Evolutionary conservation across 2,329 filamentous ascomycete species (phyloP).

Genomic region (Venturia effusa): DNA sequence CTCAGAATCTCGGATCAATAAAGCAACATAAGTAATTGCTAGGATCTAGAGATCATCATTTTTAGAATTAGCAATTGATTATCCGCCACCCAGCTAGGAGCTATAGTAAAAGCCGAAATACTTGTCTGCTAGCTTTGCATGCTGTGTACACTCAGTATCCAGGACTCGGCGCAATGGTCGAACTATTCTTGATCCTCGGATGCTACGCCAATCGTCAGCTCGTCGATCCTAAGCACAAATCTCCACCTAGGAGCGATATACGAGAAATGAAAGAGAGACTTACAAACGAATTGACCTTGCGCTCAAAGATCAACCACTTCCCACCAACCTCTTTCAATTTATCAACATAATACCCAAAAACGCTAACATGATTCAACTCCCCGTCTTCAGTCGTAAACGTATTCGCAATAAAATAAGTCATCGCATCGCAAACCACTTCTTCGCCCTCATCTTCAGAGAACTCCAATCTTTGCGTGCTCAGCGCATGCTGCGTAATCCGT

Average conservation of each 20-base stretch:
- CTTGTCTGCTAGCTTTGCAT: no score
- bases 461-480: neutral
- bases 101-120: no score
- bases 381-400: conserved; percentile 5
- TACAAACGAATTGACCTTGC: conserved; percentile 9
- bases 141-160: neutral
- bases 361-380: conserved; percentile 6
- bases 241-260: neutral
- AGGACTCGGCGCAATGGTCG: neutral
- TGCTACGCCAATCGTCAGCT: neutral
- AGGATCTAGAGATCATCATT: no score
- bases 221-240: neutral
- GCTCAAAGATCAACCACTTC: conserved; percentile 8
- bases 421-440: neutral
- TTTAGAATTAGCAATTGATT: no score
- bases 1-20: no score
- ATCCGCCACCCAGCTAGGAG: no score
- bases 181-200: conserved; percentile 3
- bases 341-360: conserved; percentile 11
- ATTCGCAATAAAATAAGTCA: conserved; percentile 11
- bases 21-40: no score
- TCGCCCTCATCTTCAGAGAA: neutral
- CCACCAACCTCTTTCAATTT: conserved; percentile 1
- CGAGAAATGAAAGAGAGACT: neutral
- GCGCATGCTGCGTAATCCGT: conserved; percentile 8